Evolutionary conservation across 1,284 basidiomycete genomes (phyloP), one percentile per base, ranked within the genome.

Genomic region (Neolentinus lepideus): DNA sequence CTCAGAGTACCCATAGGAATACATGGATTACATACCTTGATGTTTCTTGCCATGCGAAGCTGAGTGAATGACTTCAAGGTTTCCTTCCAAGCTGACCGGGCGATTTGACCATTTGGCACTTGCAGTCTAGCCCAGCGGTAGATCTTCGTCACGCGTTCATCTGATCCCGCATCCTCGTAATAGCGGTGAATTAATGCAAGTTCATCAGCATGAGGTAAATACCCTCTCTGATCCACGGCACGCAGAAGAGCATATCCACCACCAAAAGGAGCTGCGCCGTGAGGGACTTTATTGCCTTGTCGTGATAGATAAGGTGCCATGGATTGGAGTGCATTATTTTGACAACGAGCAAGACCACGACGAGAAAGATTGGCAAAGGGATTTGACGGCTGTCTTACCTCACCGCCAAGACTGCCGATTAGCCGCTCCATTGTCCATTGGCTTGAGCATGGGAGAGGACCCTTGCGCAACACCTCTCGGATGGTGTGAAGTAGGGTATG

Each of bases 401-500:
- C 62, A 0, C 55, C 52, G 0, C 58, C 60, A 19, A 69, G 56
- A 35, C 63, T 59, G 1, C 66, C 66, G 11, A 69, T 68, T 1
- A 52, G 56, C 1, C 59, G 57, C 56, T 69, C 67, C 48, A 67
- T 58, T 0, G 62, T 58, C 58, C 62, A 67, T 51, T 68, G 66
- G 0, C 60, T 54, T 10, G 52, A 58, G 16, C 52, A 33, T 0
- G 26, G n/a, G n/a, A 57, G 55, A 0, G 65, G 64, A 0, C 68
- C 65, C 1, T 61, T 24, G 3, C 61, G 60, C n/a, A 47, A 1
- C 0, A 53, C 55, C 31, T 67, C 63, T 9, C 27, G 45, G 2
- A 43, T 36, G 1, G 61, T 14, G 50, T 68, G 67, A 2, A 52
- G 19, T 1, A 63, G 33, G 0, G 55, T 54, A 51, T 69, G 67